A percentile compares a stretch with the other conserved stretches of the same genome.
Evolutionary conservation across 306 rosid genomes (phyloP).

Genomic region (Ammopiptanthus mongolicus): DNA sequence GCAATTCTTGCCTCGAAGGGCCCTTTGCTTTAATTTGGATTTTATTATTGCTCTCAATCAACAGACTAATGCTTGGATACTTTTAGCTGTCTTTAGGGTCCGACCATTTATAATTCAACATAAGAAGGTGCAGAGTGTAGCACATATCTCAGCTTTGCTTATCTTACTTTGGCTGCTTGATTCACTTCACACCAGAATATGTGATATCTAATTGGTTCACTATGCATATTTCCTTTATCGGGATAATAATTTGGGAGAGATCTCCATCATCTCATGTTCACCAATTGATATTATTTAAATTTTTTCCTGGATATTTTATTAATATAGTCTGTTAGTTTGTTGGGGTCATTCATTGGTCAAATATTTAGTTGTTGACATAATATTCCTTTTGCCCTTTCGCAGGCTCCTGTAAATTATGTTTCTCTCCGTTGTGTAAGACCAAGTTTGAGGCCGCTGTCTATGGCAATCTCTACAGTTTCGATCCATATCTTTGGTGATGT

Average conservation of each 20-base stretch:
- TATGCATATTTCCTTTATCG: neutral
- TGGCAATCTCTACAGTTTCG: conserved; percentile 87
- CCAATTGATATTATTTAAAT: neutral
- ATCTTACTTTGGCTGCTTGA: conserved; percentile 6
- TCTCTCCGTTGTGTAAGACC: conserved; percentile 80
- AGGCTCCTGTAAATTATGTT: conserved; percentile 94
- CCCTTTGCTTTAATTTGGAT: neutral
- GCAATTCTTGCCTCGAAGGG: neutral
- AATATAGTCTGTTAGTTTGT: neutral
- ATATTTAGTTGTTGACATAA: conserved; percentile 18
- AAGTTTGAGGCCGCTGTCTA: conserved; percentile 80
- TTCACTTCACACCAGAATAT: neutral
- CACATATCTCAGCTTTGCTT: conserved; percentile 2
- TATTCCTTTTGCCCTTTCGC: conserved; percentile 45
- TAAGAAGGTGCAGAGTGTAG: conserved; percentile 1
- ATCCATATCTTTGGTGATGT: conserved; percentile 92
- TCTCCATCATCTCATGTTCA: neutral
- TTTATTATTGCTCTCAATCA: neutral
- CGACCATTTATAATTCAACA: conserved; percentile 3
- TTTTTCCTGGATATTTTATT: conserved; percentile 10
- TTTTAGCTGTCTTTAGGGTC: neutral
- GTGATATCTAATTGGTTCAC: neutral
- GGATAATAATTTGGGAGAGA: neutral
- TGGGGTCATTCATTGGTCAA: neutral
- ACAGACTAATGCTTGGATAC: neutral